These are phyloP conservation scores for Chenopodium album DNA, from an alignment of 148 eudicot species.

Conservation along the genomic window DNA sequence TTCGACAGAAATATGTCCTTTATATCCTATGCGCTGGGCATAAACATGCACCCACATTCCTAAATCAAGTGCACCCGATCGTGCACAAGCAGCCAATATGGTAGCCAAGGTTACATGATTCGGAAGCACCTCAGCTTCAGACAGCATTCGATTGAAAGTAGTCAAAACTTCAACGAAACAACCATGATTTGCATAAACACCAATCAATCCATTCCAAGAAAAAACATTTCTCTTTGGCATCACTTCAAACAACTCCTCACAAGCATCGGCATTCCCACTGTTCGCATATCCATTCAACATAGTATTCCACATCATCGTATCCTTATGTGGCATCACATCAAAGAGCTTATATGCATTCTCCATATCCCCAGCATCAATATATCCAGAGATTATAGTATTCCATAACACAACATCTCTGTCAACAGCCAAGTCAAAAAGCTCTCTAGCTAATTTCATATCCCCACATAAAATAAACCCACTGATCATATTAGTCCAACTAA, in stretches of 20 bases:
- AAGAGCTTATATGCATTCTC: constrained; percentile 53
- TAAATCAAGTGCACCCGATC: constrained; percentile 64
- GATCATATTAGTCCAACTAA: constrained; percentile 70
- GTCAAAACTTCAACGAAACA: constrained; percentile 43
- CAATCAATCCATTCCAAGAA: constrained; percentile 80
- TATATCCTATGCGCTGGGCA: constrained; percentile 54
- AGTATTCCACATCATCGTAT: constrained; percentile 78
- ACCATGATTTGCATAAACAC: constrained; percentile 50
- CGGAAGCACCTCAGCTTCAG: constrained; percentile 51
- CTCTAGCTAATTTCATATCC: constrained; percentile 41
- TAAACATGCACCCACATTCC: constrained; percentile 65
- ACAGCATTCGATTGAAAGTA: constrained; percentile 60
- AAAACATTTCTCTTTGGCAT: constrained; percentile 66
- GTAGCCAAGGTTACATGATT: constrained; percentile 69
- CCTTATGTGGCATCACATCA: constrained; percentile 54
- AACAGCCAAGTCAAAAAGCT: constrained; percentile 62
- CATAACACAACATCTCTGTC: constrained; percentile 71
- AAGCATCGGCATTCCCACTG: constrained; percentile 48
- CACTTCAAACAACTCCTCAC: constrained; percentile 50
- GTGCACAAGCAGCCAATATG: constrained; percentile 63
- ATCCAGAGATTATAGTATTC: constrained; percentile 66
- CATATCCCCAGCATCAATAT: constrained; percentile 53
- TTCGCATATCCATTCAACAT: constrained; percentile 63
- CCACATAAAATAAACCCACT: constrained; percentile 43
- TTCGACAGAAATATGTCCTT: constrained; percentile 47